A percentile compares a stretch with the other conserved stretches of the same genome.
phyloP scores from a whole-genome alignment of 176 grass and related monocot genomes.

The Calamus simplicifolius region DNA sequence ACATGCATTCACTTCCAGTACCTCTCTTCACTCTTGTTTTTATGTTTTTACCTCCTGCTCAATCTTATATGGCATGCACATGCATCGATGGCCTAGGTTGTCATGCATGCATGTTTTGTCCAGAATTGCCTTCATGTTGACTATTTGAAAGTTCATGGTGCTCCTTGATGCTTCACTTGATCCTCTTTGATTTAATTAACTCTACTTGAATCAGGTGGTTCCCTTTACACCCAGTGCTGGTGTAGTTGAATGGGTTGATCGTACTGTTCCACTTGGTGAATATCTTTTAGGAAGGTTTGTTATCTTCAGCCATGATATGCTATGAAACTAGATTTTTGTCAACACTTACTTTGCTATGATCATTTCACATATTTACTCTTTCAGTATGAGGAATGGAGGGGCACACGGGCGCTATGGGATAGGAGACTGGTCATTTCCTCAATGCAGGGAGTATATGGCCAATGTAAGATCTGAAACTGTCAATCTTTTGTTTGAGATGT shows the following conservation, averaged over 20 bases:
- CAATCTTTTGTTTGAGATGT: neutral
- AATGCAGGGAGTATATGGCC: conserved; percentile 69
- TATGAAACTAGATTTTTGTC: too few relatives aligned
- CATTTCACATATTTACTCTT: conserved; percentile 15
- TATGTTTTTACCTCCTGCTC: too few relatives aligned
- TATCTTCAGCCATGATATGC: neutral
- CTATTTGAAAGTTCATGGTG: too few relatives aligned
- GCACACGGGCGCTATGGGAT: conserved; percentile 79
- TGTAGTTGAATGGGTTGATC: conserved; percentile 95
- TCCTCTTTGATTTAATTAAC: too few relatives aligned
- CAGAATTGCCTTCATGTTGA: too few relatives aligned
- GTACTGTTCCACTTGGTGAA: conserved; percentile 76
- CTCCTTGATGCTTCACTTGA: too few relatives aligned
- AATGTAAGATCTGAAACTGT: conserved; percentile 44
- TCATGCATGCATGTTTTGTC: too few relatives aligned
- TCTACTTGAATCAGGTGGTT: conserved; percentile 49
- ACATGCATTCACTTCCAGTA: too few relatives aligned
- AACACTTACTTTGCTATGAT: neutral
- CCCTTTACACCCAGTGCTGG: conserved; percentile 97
- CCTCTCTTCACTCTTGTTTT: too few relatives aligned
- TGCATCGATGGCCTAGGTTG: too few relatives aligned
- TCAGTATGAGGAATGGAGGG: conserved; percentile 68
- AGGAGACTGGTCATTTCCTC: conserved; percentile 91
- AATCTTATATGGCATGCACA: too few relatives aligned
- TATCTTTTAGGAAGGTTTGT: conserved; percentile 87